Percentiles rank a stretch among this genome's conserved stretches.
These are phyloP conservation scores for Daedaleopsis sinensis DNA, from an alignment of 768 basidiomycete species.

Conservation along the genomic window DNA sequence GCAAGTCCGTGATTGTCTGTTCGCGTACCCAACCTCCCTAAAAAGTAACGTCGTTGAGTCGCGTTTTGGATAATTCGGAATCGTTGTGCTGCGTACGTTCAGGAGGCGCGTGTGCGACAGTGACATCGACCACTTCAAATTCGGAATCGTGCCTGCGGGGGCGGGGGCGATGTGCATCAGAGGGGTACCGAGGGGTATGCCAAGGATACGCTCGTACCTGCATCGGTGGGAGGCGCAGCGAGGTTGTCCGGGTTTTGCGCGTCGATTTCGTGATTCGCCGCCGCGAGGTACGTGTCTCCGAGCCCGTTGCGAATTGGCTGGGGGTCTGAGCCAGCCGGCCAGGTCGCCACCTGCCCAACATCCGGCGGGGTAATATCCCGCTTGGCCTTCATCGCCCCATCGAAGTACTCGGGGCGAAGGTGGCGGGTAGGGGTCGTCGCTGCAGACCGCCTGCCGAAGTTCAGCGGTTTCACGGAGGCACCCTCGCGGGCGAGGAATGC, in stretches of 20 bases:
- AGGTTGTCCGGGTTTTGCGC: constrained; percentile 29
- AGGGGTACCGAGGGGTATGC: background rate
- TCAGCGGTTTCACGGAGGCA: constrained; percentile 14
- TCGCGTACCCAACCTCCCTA: constrained; percentile 33
- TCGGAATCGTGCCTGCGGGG: constrained; percentile 25
- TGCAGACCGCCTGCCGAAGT: constrained; percentile 21
- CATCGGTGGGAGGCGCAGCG: constrained; percentile 27
- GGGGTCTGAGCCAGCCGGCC: constrained; percentile 20
- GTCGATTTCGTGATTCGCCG: constrained; percentile 28
- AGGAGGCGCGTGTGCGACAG: constrained; percentile 30
- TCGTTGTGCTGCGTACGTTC: constrained; percentile 16
- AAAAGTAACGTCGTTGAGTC: background rate
- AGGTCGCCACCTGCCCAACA: constrained; percentile 27
- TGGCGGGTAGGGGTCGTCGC: constrained; percentile 23
- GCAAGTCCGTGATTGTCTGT: constrained; percentile 30
- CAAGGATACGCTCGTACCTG: constrained; percentile 13
- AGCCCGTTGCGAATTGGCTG: constrained; percentile 24
- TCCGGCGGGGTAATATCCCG: constrained; percentile 26
- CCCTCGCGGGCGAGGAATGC: constrained; percentile 17
- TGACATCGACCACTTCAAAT: constrained; percentile 31
- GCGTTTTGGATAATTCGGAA: background rate
- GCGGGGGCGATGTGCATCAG: too few relatives aligned
- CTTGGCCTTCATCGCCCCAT: constrained; percentile 13
- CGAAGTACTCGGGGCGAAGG: constrained; percentile 20
- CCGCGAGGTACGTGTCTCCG: constrained; percentile 25